Percentiles rank a stretch among this genome's conserved stretches.
Evolutionary conservation across 2,329 filamentous ascomycete genomes (phyloP).

Genomic region (Colletotrichum limetticola): DNA sequence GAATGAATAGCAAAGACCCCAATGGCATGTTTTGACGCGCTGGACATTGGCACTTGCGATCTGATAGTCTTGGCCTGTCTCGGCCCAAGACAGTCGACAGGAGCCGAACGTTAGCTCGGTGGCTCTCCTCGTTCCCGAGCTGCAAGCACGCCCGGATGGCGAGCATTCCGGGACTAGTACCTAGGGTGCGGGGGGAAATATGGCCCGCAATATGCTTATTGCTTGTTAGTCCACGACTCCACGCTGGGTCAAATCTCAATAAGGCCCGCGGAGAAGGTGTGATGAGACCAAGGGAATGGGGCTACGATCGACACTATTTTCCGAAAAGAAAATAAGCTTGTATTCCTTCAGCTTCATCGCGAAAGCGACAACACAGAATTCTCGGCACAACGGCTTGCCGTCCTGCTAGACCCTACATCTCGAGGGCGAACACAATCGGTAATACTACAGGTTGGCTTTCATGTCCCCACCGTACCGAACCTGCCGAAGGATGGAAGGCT

Average conservation of each 20-base stretch:
- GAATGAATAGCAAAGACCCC: neutral
- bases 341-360: neutral
- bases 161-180: slow-evolving; percentile 4
- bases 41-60: neutral
- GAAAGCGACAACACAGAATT: neutral
- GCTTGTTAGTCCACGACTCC: neutral
- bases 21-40: neutral
- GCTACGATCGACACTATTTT: neutral
- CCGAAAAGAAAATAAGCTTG: neutral
- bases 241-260: neutral
- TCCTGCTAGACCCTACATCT: neutral
- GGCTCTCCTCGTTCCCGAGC: slow-evolving; percentile 7
- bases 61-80: neutral
- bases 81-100: neutral
- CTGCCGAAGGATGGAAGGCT: slow-evolving; percentile 45
- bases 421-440: neutral
- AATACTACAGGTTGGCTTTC: slow-evolving; percentile 43
- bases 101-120: slow-evolving; percentile 7
- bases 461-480: slow-evolving; percentile 46
- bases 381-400: neutral
- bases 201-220: neutral
- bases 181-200: neutral
- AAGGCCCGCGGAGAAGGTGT: neutral
- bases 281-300: neutral
- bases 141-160: neutral